Conservation (phyloP, 2,329 filamentous ascomycete genomes). For the Pezicula neosporulosa region DNA sequence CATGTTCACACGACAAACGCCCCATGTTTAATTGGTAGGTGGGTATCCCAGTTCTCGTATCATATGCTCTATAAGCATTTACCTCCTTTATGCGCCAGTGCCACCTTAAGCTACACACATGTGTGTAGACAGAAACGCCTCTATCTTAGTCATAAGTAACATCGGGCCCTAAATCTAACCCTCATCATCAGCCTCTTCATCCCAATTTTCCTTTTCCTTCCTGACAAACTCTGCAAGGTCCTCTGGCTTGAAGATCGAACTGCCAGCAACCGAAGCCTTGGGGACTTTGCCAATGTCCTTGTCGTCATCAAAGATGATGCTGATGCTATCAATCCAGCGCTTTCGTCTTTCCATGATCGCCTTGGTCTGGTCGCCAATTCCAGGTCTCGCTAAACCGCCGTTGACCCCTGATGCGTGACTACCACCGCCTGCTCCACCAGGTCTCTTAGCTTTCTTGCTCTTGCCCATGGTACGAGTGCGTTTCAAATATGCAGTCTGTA, state of each 20-base stretch:
- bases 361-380: constrained; percentile 87
- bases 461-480: constrained; percentile 92
- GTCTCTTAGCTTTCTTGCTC: constrained; percentile 83
- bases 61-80: too few relatives aligned
- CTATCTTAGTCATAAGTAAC: too few relatives aligned
- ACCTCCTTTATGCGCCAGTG: too few relatives aligned
- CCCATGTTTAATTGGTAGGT: too few relatives aligned
- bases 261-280: constrained; percentile 56
- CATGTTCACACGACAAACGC: too few relatives aligned
- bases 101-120: too few relatives aligned
- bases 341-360: constrained; percentile 87
- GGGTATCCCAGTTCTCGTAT: too few relatives aligned
- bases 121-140: too few relatives aligned
- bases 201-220: constrained; percentile 77
- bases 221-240: constrained; percentile 74
- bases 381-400: constrained; percentile 63
- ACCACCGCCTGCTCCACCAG: constrained; percentile 71
- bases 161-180: too few relatives aligned
- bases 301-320: constrained; percentile 84
- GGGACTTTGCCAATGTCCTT: constrained; percentile 67
- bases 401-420: constrained; percentile 58
- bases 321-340: constrained; percentile 88
- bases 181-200: constrained; percentile 50
- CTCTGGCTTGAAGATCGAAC: constrained; percentile 69
- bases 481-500: constrained; percentile 93